Evolutionary conservation across 2,329 filamentous ascomycete genomes (phyloP).

Genomic region (Pestalotiopsis sp.): DNA sequence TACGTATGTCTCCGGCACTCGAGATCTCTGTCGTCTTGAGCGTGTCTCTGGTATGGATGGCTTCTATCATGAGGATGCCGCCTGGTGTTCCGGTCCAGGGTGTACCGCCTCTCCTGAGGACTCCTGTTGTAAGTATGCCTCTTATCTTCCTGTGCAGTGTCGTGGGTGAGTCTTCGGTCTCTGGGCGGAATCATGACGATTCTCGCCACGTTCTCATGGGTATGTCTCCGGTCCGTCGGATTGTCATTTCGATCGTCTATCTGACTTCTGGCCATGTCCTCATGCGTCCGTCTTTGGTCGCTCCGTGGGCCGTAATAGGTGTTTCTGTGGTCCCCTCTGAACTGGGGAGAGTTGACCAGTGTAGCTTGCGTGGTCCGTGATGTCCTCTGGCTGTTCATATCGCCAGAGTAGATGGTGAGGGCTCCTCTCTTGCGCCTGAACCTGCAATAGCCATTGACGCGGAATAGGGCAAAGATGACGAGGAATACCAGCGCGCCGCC

Average conservation of each 20-base stretch:
- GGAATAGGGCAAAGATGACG: background rate
- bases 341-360: background rate
- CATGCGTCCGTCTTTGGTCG: background rate
- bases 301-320: background rate
- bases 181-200: background rate
- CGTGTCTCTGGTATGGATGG: background rate
- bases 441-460: background rate
- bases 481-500: background rate
- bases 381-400: background rate
- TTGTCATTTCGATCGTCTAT: background rate
- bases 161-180: background rate
- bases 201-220: background rate
- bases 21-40: background rate
- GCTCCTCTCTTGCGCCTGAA: background rate
- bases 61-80: background rate
- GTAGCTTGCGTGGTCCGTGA: background rate
- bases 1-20: background rate
- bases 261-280: background rate
- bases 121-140: background rate
- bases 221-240: background rate
- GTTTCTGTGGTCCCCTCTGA: background rate
- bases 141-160: background rate
- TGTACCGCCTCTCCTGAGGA: background rate
- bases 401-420: background rate
- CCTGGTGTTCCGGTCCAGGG: too few species aligned